Percentiles rank a stretch among this genome's conserved stretches.
phyloP scores from a whole-genome alignment of 805 yeast species.

The Cephaloascus fragrans region DNA sequence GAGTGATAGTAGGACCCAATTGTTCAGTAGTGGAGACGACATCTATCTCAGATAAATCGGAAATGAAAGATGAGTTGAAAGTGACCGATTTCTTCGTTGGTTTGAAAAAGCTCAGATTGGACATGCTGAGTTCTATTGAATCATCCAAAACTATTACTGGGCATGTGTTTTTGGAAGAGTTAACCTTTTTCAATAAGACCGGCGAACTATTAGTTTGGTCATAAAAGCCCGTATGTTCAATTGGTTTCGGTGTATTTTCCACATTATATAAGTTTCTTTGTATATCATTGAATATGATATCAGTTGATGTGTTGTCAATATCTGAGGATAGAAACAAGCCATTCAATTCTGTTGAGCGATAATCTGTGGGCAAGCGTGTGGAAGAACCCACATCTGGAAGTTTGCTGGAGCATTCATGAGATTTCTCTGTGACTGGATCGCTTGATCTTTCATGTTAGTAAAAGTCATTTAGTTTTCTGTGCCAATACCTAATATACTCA shows the following conservation, averaged over 20 bases:
- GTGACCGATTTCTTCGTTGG: not conserved
- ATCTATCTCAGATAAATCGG: conserved; percentile 3
- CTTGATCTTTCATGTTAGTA: too few species aligned
- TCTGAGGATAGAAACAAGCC: not conserved
- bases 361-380: not conserved
- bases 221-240: not conserved
- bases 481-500: not conserved
- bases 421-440: too few species aligned
- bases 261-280: not conserved
- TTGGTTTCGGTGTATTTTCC: not conserved
- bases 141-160: too few species aligned
- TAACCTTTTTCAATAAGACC: not conserved
- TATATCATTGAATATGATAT: not conserved
- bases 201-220: not conserved
- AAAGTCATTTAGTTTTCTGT: not conserved
- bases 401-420: too few species aligned
- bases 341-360: not conserved
- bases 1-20: not conserved
- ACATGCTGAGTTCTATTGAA: too few species aligned
- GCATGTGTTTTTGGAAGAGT: not conserved
- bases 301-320: not conserved
- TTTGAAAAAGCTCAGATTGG: too few species aligned
- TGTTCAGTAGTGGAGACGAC: not conserved
- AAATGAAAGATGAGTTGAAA: not conserved
- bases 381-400: not conserved